phyloP scores from a whole-genome alignment of 345 rosid species.

The Brassica rapa region DNA sequence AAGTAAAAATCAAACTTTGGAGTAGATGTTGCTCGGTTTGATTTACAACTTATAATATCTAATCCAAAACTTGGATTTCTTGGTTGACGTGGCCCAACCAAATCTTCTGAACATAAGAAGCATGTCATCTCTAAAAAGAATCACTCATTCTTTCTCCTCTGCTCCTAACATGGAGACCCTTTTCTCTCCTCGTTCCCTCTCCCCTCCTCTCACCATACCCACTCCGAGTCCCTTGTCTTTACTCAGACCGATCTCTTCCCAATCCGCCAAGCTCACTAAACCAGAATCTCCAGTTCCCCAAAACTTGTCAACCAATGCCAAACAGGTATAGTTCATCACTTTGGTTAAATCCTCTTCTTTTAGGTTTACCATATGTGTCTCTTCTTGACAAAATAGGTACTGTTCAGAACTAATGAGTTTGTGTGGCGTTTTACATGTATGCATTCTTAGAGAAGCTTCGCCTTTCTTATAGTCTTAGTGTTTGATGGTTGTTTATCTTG shows the following conservation, averaged over 20 bases:
- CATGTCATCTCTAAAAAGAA: neutral
- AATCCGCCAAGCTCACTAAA: constrained; percentile 1
- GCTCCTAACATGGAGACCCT: constrained; percentile 26
- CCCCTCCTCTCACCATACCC: constrained; percentile 17
- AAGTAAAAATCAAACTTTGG: neutral
- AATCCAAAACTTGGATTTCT: constrained; percentile 29
- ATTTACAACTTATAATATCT: neutral
- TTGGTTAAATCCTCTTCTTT: neutral
- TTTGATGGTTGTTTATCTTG: constrained; percentile 31
- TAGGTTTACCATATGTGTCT: neutral
- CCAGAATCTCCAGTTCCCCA: constrained; percentile 5
- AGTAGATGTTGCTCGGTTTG: neutral
- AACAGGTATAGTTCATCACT: constrained; percentile 25
- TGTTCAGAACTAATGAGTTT: neutral
- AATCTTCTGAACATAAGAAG: neutral
- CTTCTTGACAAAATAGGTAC: neutral
- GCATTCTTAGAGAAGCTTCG: no score
- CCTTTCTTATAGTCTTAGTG: no score
- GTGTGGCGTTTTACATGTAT: no score
- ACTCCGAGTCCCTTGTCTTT: neutral
- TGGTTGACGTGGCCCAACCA: constrained; percentile 33
- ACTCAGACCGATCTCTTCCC: constrained; percentile 32
- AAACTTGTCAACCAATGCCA: constrained; percentile 17
- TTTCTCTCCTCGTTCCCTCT: constrained; percentile 26
- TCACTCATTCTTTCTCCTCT: neutral